Conservation (phyloP, 768 basidiomycete species). For the Boletus pseudo-olivaceus region DNA sequence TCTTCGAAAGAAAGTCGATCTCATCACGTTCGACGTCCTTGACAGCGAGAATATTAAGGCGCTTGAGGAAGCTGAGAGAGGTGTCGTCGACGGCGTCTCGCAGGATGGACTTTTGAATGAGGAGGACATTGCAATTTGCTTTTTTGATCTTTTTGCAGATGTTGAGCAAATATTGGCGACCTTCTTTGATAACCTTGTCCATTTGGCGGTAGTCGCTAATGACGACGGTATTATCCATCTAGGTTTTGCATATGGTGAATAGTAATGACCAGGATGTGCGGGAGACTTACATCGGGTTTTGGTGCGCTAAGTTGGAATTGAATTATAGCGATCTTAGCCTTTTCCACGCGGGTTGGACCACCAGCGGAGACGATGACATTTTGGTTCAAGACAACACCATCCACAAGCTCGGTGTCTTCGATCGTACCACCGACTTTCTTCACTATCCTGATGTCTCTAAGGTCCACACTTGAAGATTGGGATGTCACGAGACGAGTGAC, state of each 20-base stretch:
- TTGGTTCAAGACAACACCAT: constrained; percentile 97
- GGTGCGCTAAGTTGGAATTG: constrained; percentile 98
- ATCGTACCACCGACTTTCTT: constrained; percentile 99
- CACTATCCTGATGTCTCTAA: constrained; percentile 92
- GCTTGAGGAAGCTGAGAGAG: constrained; percentile 95
- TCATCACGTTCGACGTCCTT: constrained; percentile 99
- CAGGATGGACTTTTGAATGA: constrained; percentile 99
- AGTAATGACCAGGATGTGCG: not conserved
- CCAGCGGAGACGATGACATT: constrained; percentile 87
- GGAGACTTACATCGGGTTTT: constrained; percentile 83
- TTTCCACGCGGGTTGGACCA: constrained; percentile 93
- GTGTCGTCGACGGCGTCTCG: constrained; percentile 99
- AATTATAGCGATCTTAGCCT: constrained; percentile 96
- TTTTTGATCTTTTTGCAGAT: constrained; percentile 99
- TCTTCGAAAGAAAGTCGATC: constrained; percentile 94
- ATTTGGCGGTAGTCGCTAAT: constrained; percentile 99
- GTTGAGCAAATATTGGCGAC: constrained; percentile 94
- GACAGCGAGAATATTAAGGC: constrained; percentile 92
- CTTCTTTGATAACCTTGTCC: constrained; percentile 99
- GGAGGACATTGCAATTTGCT: constrained; percentile 97
- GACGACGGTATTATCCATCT: constrained; percentile 99
- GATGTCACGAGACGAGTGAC: constrained; percentile 89
- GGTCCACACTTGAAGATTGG: constrained; percentile 91
- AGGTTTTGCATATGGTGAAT: constrained; percentile 1
- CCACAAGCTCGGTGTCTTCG: constrained; percentile 95